These are phyloP conservation scores for Colletotrichum coccodes DNA, from an alignment of 2,329 filamentous ascomycete genomes.

Conservation along the genomic window DNA sequence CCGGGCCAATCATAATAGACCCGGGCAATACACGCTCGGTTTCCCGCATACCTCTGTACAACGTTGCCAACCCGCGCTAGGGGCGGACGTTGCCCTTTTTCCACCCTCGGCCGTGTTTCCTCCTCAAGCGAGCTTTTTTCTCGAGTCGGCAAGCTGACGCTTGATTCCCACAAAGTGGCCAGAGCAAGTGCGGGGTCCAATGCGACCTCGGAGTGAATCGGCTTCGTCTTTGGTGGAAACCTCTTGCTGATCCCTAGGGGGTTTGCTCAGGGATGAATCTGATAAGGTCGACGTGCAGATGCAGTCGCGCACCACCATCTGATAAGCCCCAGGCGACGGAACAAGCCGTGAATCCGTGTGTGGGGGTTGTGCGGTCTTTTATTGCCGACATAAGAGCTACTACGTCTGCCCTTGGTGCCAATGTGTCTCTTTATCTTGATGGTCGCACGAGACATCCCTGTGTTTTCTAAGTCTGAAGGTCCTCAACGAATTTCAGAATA, in stretches of 20 bases:
- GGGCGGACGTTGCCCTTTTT: not conserved
- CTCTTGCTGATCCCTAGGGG: constrained; percentile 4
- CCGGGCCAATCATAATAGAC: not conserved
- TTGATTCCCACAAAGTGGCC: not conserved
- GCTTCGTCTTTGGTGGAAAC: not conserved
- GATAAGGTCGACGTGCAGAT: constrained; percentile 21
- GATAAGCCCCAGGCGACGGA: constrained; percentile 18
- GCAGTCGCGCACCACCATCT: constrained; percentile 8
- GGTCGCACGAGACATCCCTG: not conserved
- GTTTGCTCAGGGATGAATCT: constrained; percentile 19
- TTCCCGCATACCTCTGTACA: not conserved
- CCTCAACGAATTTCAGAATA: not conserved
- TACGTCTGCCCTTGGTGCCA: not conserved
- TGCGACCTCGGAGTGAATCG: constrained; percentile 19
- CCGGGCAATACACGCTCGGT: not conserved
- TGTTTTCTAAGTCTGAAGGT: not conserved
- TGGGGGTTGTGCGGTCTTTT: constrained; percentile 7
- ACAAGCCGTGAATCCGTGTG: not conserved
- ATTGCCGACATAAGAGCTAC: constrained; percentile 17
- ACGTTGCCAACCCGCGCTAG: not conserved
- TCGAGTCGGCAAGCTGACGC: not conserved
- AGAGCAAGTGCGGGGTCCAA: constrained; percentile 22
- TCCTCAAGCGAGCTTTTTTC: not conserved
- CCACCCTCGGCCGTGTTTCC: not conserved
- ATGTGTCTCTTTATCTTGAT: not conserved